Evolutionary conservation across 768 basidiomycete genomes (phyloP), one percentile per base, ranked within the genome.

Genomic region (Sporobolomyces pararoseus): DNA sequence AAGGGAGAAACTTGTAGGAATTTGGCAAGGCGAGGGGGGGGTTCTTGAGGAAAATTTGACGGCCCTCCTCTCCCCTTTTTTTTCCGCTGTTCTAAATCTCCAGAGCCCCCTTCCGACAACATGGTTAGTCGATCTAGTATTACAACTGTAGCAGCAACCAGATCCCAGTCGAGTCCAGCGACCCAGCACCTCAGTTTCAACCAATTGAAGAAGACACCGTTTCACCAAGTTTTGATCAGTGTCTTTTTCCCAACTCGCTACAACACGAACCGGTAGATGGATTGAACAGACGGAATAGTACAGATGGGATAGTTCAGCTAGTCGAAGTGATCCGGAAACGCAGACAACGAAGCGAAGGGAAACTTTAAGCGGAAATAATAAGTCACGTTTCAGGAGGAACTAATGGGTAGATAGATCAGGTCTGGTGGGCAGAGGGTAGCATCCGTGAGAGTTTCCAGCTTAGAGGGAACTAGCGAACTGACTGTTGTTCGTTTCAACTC

Each of bases 71-170:
- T 42, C 44, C n/a, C 35, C 17, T 39, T 29, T 27, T 53, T 53
- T 21, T 35, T 53, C 42, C 63, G 7, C 32, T 42, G 44, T 49
- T 61, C 46, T 47, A 7, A 46, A 61, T n/a, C 42, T 23, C 23
- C 25, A 29, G 51, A 52, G 63, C 53, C 50, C 51, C 53, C 63
- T 64, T 64, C 53, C 63, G 53, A 55, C 63, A 64, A 64, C 50
- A 64, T 64, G 63, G 63, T 64, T 29, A 51, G 63, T 64, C 27
- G 49, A 37, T 63, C 21, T 13, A 59, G 55, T 29, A 55, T 10
- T 52, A 6, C 31, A 14, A 32, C 25, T 4, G 54, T 14, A 32
- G 25, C 16, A 19, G n/a, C n/a, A n/a, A n/a, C n/a, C n/a, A n/a
- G n/a, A n/a, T n/a, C n/a, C n/a, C n/a, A n/a, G n/a, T 34, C 51